phyloP scores from a whole-genome alignment of 2,329 filamentous ascomycete species.

The Aspergillus sp. region DNA sequence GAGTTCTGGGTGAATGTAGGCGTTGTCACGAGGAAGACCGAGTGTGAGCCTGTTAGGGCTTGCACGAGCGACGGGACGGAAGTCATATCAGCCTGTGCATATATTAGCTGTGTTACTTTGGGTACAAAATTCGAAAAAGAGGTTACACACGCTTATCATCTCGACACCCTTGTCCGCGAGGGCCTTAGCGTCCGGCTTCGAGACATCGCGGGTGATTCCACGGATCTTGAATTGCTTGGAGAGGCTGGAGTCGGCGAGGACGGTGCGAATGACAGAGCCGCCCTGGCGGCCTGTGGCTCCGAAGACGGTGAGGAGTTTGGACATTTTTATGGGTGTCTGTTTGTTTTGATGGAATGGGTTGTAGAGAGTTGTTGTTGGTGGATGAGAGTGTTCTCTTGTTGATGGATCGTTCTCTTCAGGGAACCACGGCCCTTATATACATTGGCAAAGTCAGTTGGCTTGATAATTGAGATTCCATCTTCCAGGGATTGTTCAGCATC shows the following conservation, averaged over 20 bases:
- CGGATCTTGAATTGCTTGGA: conserved; percentile 13
- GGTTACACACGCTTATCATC: neutral
- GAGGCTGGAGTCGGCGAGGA: conserved; percentile 7
- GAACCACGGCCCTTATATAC: neutral
- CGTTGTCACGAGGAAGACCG: conserved; percentile 55
- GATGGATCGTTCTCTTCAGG: neutral
- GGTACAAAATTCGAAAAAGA: neutral
- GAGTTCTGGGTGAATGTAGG: conserved; percentile 36
- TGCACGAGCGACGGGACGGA: conserved; percentile 44
- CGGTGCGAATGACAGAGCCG: conserved; percentile 1
- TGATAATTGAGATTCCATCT: neutral
- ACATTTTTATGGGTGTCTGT: neutral
- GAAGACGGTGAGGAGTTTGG: conserved; percentile 12
- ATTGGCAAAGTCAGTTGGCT: neutral
- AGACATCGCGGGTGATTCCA: conserved; percentile 13
- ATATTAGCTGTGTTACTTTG: neutral
- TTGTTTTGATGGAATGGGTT: neutral
- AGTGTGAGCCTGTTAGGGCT: conserved; percentile 52
- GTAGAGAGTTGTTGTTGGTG: neutral
- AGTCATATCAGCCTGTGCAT: conserved; percentile 42
- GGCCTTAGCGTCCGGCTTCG: conserved; percentile 11
- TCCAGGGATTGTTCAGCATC: neutral
- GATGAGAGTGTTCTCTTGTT: neutral
- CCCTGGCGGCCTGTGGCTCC: conserved; percentile 11
- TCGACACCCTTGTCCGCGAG: neutral